Evolutionary conservation across 768 basidiomycete species (phyloP), one percentile per base, ranked within the genome.

Genomic region (Kwoniella heveanensis): DNA sequence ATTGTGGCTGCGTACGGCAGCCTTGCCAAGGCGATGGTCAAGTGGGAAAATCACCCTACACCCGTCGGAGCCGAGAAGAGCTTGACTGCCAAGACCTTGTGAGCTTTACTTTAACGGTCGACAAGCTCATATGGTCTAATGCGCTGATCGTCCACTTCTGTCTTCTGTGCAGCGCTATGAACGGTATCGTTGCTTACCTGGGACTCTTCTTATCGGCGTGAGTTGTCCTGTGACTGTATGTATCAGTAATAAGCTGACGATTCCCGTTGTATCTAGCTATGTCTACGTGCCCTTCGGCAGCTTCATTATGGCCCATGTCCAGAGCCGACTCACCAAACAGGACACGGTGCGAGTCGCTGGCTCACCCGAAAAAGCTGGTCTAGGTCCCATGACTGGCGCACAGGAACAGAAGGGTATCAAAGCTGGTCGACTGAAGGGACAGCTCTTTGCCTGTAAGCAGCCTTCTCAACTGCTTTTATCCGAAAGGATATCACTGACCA

Each of bases 261-360:
- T 21, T 0, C 22, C 32, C 32, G 39, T 44, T 44, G 10, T 44
- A 19, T 17, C 55, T 47, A 78, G 77, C 24, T 80, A 93, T 74
- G 86, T 96, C 54, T 99, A 98, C 77, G 90, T 95, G 3, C 93
- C 93, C 0, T 96, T 94, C 67, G 93, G 93, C 27, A 89, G 89
- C 75, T 85, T 85, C 55, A 86, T 92, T 65, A 92, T 93, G 90
- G 81, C 83, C 8, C 76, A 83, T 54, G 82, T 85, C 29, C 83
- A 82, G 57, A 39, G 56, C 21, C 47, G 57, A 32, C 64, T 72
- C 47, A 51, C 56, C 19, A 56, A 58, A 9, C 54, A 62, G 37
- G 62, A 65, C 37, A 50, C 62, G 12, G 52, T 71, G 74, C 70
- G 73, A 76, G 39, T 77, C n/a, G 80, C 79, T 4, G 62, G 74